These are phyloP conservation scores for Elaeagnus macrophylla DNA, from an alignment of 306 rosid species.

Conservation along the genomic window DNA sequence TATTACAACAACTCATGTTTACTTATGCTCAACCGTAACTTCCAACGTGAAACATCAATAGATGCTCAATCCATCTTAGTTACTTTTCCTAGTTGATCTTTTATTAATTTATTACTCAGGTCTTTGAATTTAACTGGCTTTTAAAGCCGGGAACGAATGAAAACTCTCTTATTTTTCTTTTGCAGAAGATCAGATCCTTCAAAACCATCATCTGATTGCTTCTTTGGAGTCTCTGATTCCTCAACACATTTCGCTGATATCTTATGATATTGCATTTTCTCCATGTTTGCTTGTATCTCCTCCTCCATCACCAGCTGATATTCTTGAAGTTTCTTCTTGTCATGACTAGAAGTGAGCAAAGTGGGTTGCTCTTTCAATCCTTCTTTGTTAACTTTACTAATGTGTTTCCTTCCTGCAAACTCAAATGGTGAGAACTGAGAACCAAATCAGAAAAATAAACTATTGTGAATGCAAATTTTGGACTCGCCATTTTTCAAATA, in stretches of 20 bases:
- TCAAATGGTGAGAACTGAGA: constrained; percentile 3
- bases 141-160: constrained; percentile 65
- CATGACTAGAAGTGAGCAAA: constrained; percentile 20
- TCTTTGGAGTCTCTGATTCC: constrained; percentile 31
- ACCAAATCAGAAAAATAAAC: not conserved
- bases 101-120: too few relatives aligned
- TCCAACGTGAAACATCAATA: too few relatives aligned
- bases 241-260: constrained; percentile 28
- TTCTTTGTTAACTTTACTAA: constrained; percentile 32
- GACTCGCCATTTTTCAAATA: not conserved
- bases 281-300: constrained; percentile 31
- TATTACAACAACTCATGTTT: too few relatives aligned
- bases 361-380: constrained; percentile 25
- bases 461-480: not conserved
- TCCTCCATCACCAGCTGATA: constrained; percentile 34
- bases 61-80: too few relatives aligned
- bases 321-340: constrained; percentile 28
- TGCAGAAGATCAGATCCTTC: constrained; percentile 26
- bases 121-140: not conserved
- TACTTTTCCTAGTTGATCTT: too few relatives aligned
- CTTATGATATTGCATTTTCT: constrained; percentile 23
- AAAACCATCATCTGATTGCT: constrained; percentile 26
- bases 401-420: constrained; percentile 49
- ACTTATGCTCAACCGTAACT: too few relatives aligned
- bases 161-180: constrained; percentile 41